These are phyloP conservation scores for Suillus plorans DNA, from an alignment of 768 basidiomycete species.

Conservation along the genomic window DNA sequence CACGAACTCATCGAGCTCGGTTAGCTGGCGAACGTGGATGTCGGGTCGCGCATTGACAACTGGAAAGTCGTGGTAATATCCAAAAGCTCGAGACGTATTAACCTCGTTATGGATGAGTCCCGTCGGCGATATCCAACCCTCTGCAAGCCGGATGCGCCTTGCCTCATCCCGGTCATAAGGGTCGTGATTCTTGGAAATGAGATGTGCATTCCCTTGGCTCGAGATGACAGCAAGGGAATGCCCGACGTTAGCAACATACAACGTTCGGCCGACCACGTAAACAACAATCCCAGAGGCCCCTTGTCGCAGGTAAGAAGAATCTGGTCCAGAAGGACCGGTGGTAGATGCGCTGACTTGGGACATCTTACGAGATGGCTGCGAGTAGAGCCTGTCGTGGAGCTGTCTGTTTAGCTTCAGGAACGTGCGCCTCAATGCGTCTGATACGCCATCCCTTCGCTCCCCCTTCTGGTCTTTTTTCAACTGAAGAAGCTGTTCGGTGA, in stretches of 20 bases:
- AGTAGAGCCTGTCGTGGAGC: slow-evolving; percentile 66
- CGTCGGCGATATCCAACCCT: slow-evolving; percentile 91
- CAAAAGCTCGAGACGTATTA: slow-evolving; percentile 91
- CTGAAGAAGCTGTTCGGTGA: slow-evolving; percentile 56
- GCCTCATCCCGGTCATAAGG: slow-evolving; percentile 88
- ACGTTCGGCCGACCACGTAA: slow-evolving; percentile 74
- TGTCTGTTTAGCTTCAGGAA: slow-evolving; percentile 87
- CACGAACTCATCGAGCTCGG: slow-evolving; percentile 90
- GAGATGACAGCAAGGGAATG: slow-evolving; percentile 87
- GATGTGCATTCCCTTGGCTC: slow-evolving; percentile 65
- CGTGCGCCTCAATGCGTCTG: slow-evolving; percentile 80
- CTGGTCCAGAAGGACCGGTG: slow-evolving; percentile 33
- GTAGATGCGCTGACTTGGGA: slow-evolving; percentile 59
- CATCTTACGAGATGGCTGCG: slow-evolving; percentile 58
- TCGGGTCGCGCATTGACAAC: slow-evolving; percentile 89
- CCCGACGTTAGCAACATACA: slow-evolving; percentile 91
- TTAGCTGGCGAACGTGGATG: slow-evolving; percentile 64
- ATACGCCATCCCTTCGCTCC: slow-evolving; percentile 49
- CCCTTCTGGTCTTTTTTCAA: slow-evolving; percentile 41
- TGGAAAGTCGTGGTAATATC: slow-evolving; percentile 86
- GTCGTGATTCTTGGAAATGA: slow-evolving; percentile 80
- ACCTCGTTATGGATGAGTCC: slow-evolving; percentile 91
- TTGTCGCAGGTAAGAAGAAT: slow-evolving; percentile 54
- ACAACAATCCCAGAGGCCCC: slow-evolving; percentile 87
- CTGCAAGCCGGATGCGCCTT: slow-evolving; percentile 82